phyloP scores from a whole-genome alignment of 768 basidiomycete genomes.

The Phlegmacium glaucopus region DNA sequence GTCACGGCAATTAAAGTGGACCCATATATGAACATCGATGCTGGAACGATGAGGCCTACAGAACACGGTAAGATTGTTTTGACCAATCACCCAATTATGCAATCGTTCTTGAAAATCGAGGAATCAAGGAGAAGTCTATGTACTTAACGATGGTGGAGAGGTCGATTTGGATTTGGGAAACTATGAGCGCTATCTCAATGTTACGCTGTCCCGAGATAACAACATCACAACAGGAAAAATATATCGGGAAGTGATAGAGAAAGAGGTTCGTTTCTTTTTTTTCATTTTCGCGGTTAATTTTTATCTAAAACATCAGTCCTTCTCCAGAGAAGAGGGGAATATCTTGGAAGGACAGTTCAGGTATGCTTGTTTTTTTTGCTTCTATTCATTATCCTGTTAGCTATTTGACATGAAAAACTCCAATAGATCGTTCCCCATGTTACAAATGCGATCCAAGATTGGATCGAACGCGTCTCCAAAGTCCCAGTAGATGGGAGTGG shows the following conservation, averaged over 20 bases:
- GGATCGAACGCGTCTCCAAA: conserved; percentile 94
- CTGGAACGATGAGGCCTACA: conserved; percentile 97
- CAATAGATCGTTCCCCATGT: conserved; percentile 89
- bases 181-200: conserved; percentile 96
- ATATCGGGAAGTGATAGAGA: conserved; percentile 94
- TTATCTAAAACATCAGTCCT: conserved; percentile 1
- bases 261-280: conserved; percentile 64
- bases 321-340: conserved; percentile 74
- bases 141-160: conserved; percentile 97
- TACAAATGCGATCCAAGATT: conserved; percentile 96
- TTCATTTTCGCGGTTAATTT: background rate
- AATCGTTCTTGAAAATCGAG: background rate
- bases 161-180: conserved; percentile 98
- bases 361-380: conserved; percentile 34
- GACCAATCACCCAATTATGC: background rate
- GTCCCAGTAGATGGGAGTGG: conserved; percentile 94
- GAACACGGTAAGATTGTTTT: conserved; percentile 76
- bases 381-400: background rate
- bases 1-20: conserved; percentile 99
- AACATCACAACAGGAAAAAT: conserved; percentile 99
- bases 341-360: conserved; percentile 96
- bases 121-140: conserved; percentile 84
- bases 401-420: background rate
- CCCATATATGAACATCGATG: conserved; percentile 99
- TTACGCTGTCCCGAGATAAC: conserved; percentile 91